Base-by-base conservation (phyloP, 2,329 filamentous ascomycete species). In the Pyrenophora teres region DNA sequence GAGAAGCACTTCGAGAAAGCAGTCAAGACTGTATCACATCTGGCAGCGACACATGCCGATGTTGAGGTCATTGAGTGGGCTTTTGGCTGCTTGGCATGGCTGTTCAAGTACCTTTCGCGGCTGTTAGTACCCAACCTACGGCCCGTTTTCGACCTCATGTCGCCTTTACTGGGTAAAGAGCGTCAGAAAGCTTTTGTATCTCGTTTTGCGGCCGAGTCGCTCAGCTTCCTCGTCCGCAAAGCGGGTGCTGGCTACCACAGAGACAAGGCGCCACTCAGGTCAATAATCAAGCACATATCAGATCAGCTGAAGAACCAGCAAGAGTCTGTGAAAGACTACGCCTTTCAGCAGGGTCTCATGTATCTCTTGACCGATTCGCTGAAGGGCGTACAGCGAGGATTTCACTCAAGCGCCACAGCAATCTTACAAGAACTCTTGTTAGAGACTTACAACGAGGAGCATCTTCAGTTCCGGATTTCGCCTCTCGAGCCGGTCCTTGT, bases 41-140 rank as follows among this genome's bases (percentile, higher is more conserved):
- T 97, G 59, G 92, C 92, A 9, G 87, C 87, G 46, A 88, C 85
- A 64, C 85, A 90, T 46, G 82, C 89, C 50, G 88, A 90, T 67
- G 87, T 90, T 21, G 90, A 92, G 57, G 92, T 95, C n/a, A 90
- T 97, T 43, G 94, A 99, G 76, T 97, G 93, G 92, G 93, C 90
- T 43, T 99, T 99, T 76, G 91, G 88, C 10, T 92, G 90, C 63
- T 80, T 99, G 49, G 92, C 94, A 39, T 99, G 95, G 80, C 80
- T 97, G 35, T 97, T 99, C 83, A 99, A 99, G 71, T 97, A 97
- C 69, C 83, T 99, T 4, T 95, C 92, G 2, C 87, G 90, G 58
- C 82, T 97, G 0, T 76, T 99, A 18, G 89, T 94, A 0, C 88
- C 91, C 3, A 90, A 99, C 68, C 76, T 99, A 57, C 82, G 89